Conservation (phyloP, 1,284 basidiomycete species). For the Hemileia vastatrix region DNA sequence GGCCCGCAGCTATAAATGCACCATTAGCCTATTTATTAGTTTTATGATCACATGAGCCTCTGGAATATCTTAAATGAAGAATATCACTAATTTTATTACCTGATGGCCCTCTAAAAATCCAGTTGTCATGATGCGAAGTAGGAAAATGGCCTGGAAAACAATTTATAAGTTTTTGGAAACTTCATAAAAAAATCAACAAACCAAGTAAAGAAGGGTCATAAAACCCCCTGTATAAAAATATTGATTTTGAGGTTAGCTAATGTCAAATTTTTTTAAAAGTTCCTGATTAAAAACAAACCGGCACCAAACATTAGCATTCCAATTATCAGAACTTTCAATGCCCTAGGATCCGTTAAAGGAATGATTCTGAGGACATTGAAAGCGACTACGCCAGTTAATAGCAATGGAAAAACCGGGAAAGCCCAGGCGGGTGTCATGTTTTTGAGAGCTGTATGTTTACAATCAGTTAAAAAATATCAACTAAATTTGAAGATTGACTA, state of each 20-base stretch:
- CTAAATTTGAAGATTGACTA: too few species aligned
- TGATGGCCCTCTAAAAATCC: constrained; percentile 17
- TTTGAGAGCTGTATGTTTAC: background rate
- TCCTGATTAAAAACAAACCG: too few species aligned
- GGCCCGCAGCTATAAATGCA: constrained; percentile 14
- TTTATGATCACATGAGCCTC: too few species aligned
- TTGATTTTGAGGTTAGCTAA: too few species aligned
- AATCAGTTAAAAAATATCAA: background rate
- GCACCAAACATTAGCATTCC: constrained; percentile 10
- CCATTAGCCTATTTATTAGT: constrained; percentile 13
- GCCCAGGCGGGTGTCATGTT: too few species aligned
- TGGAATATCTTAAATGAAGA: too few species aligned
- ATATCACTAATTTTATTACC: too few species aligned
- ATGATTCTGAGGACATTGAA: constrained; percentile 14
- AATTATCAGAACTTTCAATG: constrained; percentile 6
- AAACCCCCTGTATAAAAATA: too few species aligned
- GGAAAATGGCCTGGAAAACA: constrained; percentile 1
- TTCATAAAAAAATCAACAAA: background rate
- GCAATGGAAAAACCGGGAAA: constrained; percentile 16
- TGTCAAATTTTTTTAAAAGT: too few species aligned
- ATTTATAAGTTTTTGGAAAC: too few species aligned
- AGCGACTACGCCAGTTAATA: constrained; percentile 16
- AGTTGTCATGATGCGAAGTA: constrained; percentile 13
- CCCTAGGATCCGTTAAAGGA: constrained; percentile 3
- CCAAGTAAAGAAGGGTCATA: constrained; percentile 18